These are phyloP conservation scores for Picea abies DNA, from an alignment of 83 land plant genomes.

Conservation along the genomic window DNA sequence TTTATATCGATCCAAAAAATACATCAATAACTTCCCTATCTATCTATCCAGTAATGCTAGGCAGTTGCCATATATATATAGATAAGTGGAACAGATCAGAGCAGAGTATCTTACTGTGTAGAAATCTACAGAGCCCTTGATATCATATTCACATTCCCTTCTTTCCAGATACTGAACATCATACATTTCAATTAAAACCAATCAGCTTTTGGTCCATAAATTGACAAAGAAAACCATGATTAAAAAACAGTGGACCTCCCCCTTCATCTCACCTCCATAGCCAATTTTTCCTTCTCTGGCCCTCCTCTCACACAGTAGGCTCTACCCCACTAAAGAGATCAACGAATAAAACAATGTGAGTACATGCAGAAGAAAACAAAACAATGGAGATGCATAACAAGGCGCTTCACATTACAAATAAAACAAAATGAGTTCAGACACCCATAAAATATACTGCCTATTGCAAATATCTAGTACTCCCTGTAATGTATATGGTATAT, in stretches of 20 bases:
- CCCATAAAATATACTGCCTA: too few species aligned
- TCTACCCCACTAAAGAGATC: slow-evolving; percentile 69
- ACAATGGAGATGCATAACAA: neutral
- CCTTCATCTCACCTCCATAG: slow-evolving; percentile 54
- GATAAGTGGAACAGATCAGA: neutral
- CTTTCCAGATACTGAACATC: slow-evolving; percentile 61
- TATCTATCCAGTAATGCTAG: neutral
- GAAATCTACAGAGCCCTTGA: slow-evolving; percentile 49
- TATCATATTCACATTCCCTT: slow-evolving; percentile 80
- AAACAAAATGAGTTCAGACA: too few species aligned
- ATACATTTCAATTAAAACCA: neutral
- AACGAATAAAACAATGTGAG: neutral
- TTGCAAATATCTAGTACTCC: neutral
- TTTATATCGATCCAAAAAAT: neutral
- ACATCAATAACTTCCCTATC: neutral
- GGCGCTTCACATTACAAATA: too few species aligned
- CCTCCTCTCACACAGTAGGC: slow-evolving; percentile 72
- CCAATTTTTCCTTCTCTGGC: slow-evolving; percentile 56
- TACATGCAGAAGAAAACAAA: neutral
- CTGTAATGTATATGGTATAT: neutral
- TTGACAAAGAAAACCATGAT: too few species aligned
- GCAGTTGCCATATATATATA: neutral
- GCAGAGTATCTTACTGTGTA: slow-evolving; percentile 37
- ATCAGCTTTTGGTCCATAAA: neutral
- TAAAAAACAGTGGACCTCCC: too few species aligned